Percentiles rank a stretch among this genome's conserved stretches.
These are phyloP conservation scores for Penicillium angulare DNA, from an alignment of 495 filamentous ascomycete genomes.

Conservation along the genomic window DNA sequence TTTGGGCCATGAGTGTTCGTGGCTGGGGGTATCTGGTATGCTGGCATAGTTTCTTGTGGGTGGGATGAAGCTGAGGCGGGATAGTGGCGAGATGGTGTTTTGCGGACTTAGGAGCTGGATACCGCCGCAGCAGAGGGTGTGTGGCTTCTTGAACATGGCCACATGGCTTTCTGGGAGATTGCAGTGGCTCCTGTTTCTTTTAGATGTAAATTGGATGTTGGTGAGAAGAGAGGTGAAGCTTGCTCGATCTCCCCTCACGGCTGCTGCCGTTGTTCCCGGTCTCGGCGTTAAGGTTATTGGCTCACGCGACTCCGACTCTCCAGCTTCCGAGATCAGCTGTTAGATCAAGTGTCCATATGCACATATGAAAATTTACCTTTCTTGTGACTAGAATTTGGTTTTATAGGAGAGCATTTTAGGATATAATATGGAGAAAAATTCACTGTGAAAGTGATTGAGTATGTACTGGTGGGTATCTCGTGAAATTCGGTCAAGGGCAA, in stretches of 20 bases:
- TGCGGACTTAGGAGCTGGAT: constrained; percentile 29
- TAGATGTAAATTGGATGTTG: neutral
- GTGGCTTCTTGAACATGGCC: constrained; percentile 40
- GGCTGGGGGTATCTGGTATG: constrained; percentile 18
- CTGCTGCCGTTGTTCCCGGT: neutral
- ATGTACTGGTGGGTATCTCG: constrained; percentile 34
- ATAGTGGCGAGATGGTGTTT: constrained; percentile 15
- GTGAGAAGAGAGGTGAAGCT: neutral
- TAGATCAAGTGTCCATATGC: too few relatives aligned
- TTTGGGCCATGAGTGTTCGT: constrained; percentile 38
- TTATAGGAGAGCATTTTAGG: too few relatives aligned
- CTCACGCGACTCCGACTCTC: neutral
- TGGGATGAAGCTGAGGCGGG: constrained; percentile 1
- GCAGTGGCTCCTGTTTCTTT: constrained; percentile 16
- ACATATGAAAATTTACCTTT: too few relatives aligned
- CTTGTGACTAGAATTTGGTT: too few relatives aligned
- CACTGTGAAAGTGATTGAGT: constrained; percentile 1
- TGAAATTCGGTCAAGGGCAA: constrained; percentile 12
- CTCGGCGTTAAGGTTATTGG: neutral
- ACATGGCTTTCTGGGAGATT: constrained; percentile 34
- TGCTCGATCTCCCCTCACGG: neutral
- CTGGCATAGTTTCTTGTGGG: constrained; percentile 32
- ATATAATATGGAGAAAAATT: too few relatives aligned
- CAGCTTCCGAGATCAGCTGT: too few relatives aligned
- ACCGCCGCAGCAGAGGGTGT: constrained; percentile 22